Evolutionary conservation across 2,329 filamentous ascomycete genomes (phyloP).

Genomic region (Exophiala sp.): DNA sequence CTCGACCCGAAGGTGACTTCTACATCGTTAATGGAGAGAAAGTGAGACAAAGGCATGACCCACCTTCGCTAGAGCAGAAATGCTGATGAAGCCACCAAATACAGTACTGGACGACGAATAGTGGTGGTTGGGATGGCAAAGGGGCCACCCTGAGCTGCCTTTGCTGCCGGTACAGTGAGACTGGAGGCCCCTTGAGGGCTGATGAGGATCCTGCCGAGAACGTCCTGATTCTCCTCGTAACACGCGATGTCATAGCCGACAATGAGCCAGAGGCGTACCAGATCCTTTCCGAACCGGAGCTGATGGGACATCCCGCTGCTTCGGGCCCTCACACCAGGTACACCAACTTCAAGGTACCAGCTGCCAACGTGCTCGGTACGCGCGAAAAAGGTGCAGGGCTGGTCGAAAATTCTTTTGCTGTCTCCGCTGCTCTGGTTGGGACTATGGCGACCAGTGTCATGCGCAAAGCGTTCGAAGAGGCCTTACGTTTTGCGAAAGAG

Average conservation of each 20-base stretch:
- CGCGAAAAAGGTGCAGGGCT: conserved; percentile 44
- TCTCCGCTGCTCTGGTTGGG: conserved; percentile 49
- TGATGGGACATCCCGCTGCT: conserved; percentile 46
- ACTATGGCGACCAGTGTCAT: conserved; percentile 54
- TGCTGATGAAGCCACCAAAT: not conserved
- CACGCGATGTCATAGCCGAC: conserved; percentile 43
- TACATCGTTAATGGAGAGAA: conserved; percentile 52
- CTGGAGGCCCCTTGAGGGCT: conserved; percentile 17
- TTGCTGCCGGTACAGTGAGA: conserved; percentile 43
- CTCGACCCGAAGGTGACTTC: conserved; percentile 46
- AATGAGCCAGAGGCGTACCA: conserved; percentile 44
- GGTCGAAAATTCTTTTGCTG: conserved; percentile 43
- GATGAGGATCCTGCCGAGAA: conserved; percentile 32
- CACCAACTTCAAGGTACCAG: conserved; percentile 47
- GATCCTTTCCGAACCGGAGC: conserved; percentile 46
- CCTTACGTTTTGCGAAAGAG: conserved; percentile 47
- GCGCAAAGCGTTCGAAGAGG: conserved; percentile 52
- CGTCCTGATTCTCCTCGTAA: conserved; percentile 51
- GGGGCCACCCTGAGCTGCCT: conserved; percentile 53
- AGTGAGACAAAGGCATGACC: conserved; percentile 37
- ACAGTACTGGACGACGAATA: conserved; percentile 54
- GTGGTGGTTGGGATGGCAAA: conserved; percentile 51
- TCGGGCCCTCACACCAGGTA: conserved; percentile 50
- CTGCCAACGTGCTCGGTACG: conserved; percentile 44
- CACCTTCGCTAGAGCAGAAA: not conserved